Percentiles rank a stretch among this genome's conserved stretches.
These are phyloP conservation scores for Exophiala aquamarina DNA, from an alignment of 2,329 filamentous ascomycete species.

Conservation along the genomic window DNA sequence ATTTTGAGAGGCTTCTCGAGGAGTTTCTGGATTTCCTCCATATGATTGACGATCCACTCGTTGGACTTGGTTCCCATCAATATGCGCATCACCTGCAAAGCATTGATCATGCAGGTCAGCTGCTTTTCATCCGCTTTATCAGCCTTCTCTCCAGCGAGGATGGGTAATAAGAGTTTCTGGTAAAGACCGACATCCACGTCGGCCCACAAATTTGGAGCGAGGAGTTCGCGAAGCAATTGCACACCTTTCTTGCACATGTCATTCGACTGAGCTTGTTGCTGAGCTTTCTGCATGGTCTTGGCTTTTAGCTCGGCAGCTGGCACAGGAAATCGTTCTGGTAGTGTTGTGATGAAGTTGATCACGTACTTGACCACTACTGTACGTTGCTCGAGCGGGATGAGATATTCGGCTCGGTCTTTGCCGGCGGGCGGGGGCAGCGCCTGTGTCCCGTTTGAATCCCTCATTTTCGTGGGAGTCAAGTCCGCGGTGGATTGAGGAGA, in stretches of 20 bases:
- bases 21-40: slow-evolving; percentile 78
- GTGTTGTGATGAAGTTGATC: slow-evolving; percentile 87
- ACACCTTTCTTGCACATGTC: slow-evolving; percentile 88
- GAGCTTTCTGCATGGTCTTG: slow-evolving; percentile 42
- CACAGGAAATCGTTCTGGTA: slow-evolving; percentile 80
- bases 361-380: slow-evolving; percentile 90
- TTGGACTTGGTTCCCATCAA: slow-evolving; percentile 84
- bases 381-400: slow-evolving; percentile 66
- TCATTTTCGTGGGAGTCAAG: slow-evolving; percentile 63
- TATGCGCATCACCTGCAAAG: slow-evolving; percentile 86
- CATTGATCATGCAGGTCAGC: slow-evolving; percentile 71
- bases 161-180: slow-evolving; percentile 82
- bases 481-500: slow-evolving; percentile 48
- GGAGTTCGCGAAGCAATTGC: slow-evolving; percentile 74
- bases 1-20: slow-evolving; percentile 85
- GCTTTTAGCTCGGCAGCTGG: slow-evolving; percentile 55
- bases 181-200: slow-evolving; percentile 91
- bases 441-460: slow-evolving; percentile 46
- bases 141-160: slow-evolving; percentile 79
- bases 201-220: slow-evolving; percentile 86
- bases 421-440: slow-evolving; percentile 53
- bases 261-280: slow-evolving; percentile 57
- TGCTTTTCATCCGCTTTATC: slow-evolving; percentile 82
- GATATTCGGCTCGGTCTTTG: slow-evolving; percentile 58
- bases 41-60: slow-evolving; percentile 83